phyloP scores from a whole-genome alignment of 345 rosid species.

The Linum trigynum region DNA sequence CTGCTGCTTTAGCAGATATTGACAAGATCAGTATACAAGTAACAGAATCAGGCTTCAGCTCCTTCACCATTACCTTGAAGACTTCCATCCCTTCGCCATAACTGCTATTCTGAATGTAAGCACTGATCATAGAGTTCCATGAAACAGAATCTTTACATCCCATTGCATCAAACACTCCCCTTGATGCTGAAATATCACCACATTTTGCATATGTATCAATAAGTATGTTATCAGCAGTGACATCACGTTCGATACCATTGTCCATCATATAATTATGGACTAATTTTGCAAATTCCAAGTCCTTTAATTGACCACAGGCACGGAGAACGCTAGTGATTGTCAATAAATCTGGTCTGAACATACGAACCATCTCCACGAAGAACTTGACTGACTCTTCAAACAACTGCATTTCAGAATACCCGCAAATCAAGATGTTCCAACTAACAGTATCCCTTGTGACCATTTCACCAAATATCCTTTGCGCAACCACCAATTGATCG shows the following conservation, averaged over 20 bases:
- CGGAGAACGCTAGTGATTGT: slow-evolving; percentile 46
- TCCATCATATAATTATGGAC: slow-evolving; percentile 34
- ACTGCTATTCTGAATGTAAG: slow-evolving; percentile 32
- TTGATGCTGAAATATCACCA: slow-evolving; percentile 35
- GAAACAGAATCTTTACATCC: slow-evolving; percentile 41
- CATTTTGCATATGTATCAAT: slow-evolving; percentile 52
- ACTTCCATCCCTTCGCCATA: slow-evolving; percentile 36
- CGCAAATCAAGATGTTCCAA: slow-evolving; percentile 62
- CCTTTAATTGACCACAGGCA: slow-evolving; percentile 41
- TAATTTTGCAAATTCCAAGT: slow-evolving; percentile 36
- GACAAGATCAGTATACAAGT: slow-evolving; percentile 42
- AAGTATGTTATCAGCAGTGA: slow-evolving; percentile 38
- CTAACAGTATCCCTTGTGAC: slow-evolving; percentile 37
- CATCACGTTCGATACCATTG: slow-evolving; percentile 29
- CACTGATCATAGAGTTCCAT: slow-evolving; percentile 53
- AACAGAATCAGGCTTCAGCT: slow-evolving; percentile 36
- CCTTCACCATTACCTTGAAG: slow-evolving; percentile 35
- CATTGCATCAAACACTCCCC: slow-evolving; percentile 43
- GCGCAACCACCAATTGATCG: slow-evolving; percentile 27
- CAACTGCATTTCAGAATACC: slow-evolving; percentile 34
- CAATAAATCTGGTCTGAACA: slow-evolving; percentile 42
- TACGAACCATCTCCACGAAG: slow-evolving; percentile 33
- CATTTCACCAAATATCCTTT: slow-evolving; percentile 46
- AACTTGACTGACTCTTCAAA: slow-evolving; percentile 33
- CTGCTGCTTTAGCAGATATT: slow-evolving; percentile 25